Conservation (phyloP, 2,329 filamentous ascomycete species). For the Penicillium sp. region DNA sequence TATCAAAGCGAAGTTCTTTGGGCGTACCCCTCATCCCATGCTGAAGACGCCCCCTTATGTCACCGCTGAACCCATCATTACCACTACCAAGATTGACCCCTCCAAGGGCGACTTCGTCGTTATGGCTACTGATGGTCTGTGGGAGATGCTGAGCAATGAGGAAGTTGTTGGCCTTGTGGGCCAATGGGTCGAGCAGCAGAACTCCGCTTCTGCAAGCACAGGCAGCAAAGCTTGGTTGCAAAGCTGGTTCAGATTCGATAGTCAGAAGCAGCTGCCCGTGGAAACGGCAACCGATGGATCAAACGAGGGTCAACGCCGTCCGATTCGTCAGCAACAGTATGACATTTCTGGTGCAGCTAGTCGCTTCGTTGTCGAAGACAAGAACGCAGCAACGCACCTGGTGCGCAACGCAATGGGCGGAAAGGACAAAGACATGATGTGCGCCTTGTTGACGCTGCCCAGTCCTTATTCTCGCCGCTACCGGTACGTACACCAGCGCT, state of each 20-base stretch:
- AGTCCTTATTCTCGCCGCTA: constrained; percentile 89
- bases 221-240: constrained; percentile 62
- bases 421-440: constrained; percentile 88
- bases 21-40: constrained; percentile 68
- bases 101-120: constrained; percentile 92
- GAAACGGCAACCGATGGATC: constrained; percentile 56
- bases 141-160: constrained; percentile 99
- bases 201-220: constrained; percentile 28
- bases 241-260: constrained; percentile 60
- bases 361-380: constrained; percentile 90
- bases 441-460: constrained; percentile 83
- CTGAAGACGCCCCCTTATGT: constrained; percentile 94
- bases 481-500: constrained; percentile 56
- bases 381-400: constrained; percentile 93
- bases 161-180: constrained; percentile 95
- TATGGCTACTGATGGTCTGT: constrained; percentile 92
- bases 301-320: constrained; percentile 68
- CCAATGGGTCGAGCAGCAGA: constrained; percentile 87
- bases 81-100: constrained; percentile 85
- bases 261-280: constrained; percentile 64
- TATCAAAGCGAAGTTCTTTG: constrained; percentile 83
- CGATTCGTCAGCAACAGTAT: constrained; percentile 88
- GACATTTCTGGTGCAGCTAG: constrained; percentile 65
- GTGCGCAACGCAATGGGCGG: constrained; percentile 93
- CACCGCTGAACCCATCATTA: constrained; percentile 91